phyloP scores from a whole-genome alignment of 768 basidiomycete species.

The Boletus vermiculosoides region DNA sequence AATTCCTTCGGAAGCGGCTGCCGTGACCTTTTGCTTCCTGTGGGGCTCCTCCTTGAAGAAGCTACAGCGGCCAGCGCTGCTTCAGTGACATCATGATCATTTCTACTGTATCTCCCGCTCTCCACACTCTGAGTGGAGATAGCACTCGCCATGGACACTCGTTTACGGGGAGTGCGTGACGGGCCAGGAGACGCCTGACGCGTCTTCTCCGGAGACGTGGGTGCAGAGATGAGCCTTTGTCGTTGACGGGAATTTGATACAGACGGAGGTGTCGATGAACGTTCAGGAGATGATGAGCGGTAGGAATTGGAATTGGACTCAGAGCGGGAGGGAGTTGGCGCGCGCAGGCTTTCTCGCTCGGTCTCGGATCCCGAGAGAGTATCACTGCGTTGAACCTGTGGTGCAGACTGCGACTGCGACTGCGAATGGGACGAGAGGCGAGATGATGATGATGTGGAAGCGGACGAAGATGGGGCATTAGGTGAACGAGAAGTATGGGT shows the following conservation, averaged over 20 bases:
- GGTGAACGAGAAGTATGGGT: conserved; percentile 40
- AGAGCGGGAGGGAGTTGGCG: conserved; percentile 31
- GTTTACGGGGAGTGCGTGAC: conserved; percentile 43
- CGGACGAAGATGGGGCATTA: conserved; percentile 32
- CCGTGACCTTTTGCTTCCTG: conserved; percentile 40
- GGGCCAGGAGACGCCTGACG: conserved; percentile 40
- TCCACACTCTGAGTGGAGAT: conserved; percentile 28
- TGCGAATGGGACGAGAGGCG: conserved; percentile 36
- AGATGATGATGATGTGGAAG: conserved; percentile 37
- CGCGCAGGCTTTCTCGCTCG: conserved; percentile 60
- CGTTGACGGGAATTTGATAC: conserved; percentile 28
- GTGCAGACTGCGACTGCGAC: conserved; percentile 30
- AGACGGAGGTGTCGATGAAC: conserved; percentile 38
- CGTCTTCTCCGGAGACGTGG: conserved; percentile 43
- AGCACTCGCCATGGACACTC: conserved; percentile 38
- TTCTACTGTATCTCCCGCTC: conserved; percentile 22
- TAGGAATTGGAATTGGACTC: conserved; percentile 32
- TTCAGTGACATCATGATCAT: conserved; percentile 43
- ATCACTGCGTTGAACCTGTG: conserved; percentile 31
- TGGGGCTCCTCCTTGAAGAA: conserved; percentile 52
- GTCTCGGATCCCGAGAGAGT: conserved; percentile 77
- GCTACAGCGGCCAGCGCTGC: conserved; percentile 63
- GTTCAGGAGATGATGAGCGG: conserved; percentile 40
- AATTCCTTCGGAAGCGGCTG: conserved; percentile 56
- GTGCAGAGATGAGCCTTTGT: conserved; percentile 47